Percentiles rank a stretch among this genome's conserved stretches.
Evolutionary conservation across 2,329 filamentous ascomycete species (phyloP).

Genomic region (Zymoseptoria tritici): DNA sequence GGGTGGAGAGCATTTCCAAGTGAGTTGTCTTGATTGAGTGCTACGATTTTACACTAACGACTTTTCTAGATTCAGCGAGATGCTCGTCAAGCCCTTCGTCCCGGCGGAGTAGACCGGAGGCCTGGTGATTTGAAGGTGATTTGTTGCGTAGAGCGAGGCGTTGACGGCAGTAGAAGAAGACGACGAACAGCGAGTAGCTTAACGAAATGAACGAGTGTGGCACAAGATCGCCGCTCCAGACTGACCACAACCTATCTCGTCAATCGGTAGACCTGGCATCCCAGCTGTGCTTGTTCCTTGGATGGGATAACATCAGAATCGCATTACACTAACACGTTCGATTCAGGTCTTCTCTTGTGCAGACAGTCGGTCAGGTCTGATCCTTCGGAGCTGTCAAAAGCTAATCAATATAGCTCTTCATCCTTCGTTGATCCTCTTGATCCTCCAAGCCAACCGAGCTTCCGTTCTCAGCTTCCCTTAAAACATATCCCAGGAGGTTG

Average conservation of each 20-base stretch:
- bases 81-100: constrained; percentile 69
- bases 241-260: too few species aligned
- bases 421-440: background rate
- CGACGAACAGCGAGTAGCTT: background rate
- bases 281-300: too few species aligned
- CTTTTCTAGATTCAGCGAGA: constrained; percentile 59
- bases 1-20: constrained; percentile 86
- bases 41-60: constrained; percentile 17
- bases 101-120: constrained; percentile 45
- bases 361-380: too few species aligned
- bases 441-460: too few species aligned
- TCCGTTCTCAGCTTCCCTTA: too few species aligned
- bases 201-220: background rate
- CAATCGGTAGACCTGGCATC: too few species aligned
- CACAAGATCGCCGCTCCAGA: too few species aligned
- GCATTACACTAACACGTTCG: too few species aligned
- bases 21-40: constrained; percentile 22
- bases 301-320: too few species aligned
- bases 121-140: background rate
- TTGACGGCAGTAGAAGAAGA: background rate
- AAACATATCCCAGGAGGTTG: too few species aligned
- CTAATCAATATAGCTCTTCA: background rate
- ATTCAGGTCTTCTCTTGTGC: too few species aligned
- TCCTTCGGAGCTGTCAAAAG: too few species aligned
- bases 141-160: background rate